These are phyloP conservation scores for Effrenium voratum DNA, from an alignment of 73 alveolate species.

Conservation along the genomic window DNA sequence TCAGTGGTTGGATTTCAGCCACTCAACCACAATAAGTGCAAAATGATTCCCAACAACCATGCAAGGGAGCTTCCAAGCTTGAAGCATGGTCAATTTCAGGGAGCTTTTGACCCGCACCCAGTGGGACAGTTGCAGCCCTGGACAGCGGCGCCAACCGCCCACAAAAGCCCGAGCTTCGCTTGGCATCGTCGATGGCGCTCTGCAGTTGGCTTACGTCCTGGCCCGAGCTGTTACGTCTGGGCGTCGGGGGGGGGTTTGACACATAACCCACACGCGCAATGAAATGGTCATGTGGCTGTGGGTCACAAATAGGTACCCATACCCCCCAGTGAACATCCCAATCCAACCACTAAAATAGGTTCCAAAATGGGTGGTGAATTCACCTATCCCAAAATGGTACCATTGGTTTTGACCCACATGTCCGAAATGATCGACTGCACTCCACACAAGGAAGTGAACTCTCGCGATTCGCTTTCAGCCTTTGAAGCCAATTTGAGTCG, in stretches of 20 bases:
- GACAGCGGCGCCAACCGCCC: not conserved
- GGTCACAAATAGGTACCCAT: not conserved
- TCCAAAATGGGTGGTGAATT: not conserved
- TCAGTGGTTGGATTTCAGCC: not conserved
- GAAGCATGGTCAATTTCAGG: not conserved
- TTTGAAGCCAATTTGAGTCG: too few species aligned
- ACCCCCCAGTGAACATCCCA: not conserved
- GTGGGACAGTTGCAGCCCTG: not conserved
- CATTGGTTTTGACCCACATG: too few species aligned
- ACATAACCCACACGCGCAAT: not conserved
- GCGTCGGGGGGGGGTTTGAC: too few species aligned
- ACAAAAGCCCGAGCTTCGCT: not conserved
- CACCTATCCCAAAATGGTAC: too few species aligned
- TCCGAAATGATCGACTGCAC: too few species aligned
- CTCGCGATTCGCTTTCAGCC: too few species aligned
- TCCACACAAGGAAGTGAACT: too few species aligned
- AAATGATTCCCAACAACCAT: not conserved
- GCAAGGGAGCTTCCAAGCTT: not conserved
- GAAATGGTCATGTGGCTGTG: not conserved
- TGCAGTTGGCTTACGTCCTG: slow-evolving; percentile 35
- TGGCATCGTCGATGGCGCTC: slow-evolving; percentile 23
- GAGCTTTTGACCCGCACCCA: not conserved
- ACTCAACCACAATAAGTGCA: not conserved
- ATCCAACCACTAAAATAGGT: not conserved
- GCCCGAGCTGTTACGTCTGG: too few species aligned